Conservation (phyloP, 2,329 filamentous ascomycete species). For the Berkeleyomyces basicola region DNA sequence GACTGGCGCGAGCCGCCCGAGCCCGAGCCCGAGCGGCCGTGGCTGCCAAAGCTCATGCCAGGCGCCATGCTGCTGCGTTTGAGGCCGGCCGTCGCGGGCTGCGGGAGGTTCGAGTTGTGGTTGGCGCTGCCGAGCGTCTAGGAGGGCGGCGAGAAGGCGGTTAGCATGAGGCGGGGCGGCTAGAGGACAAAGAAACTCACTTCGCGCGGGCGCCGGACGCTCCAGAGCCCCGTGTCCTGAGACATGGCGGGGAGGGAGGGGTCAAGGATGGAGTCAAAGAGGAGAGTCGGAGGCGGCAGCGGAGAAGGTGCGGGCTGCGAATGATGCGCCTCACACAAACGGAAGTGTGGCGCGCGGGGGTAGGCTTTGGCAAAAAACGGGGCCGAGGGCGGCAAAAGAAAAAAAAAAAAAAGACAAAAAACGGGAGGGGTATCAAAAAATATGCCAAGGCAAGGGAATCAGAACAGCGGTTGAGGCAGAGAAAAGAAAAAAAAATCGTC, state of each 20-base stretch:
- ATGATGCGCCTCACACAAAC: neutral
- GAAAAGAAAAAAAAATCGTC: neutral
- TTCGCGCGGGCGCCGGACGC: conserved; percentile 80
- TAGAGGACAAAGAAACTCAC: conserved; percentile 31
- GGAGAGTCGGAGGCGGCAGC: neutral
- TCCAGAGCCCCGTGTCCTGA: conserved; percentile 77
- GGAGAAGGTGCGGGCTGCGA: neutral
- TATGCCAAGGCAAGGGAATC: neutral
- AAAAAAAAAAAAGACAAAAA: neutral
- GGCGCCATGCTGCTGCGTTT: conserved; percentile 77
- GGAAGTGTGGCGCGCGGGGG: neutral
- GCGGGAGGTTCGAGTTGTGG: conserved; percentile 70
- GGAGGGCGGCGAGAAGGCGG: neutral
- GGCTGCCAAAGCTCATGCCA: conserved; percentile 49
- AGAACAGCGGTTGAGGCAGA: neutral
- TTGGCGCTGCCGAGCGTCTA: conserved; percentile 77
- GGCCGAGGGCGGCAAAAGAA: neutral
- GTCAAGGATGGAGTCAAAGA: neutral
- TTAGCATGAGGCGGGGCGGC: neutral
- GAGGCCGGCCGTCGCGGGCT: conserved; percentile 73
- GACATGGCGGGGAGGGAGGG: conserved; percentile 40
- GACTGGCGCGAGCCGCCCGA: conserved; percentile 48
- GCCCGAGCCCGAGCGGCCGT: conserved; percentile 68
- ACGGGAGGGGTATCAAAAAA: conserved; percentile 4
- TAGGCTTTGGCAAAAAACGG: neutral